Evolutionary conservation across 2,329 filamentous ascomycete species (phyloP).

Genomic region (Alternaria dauci): DNA sequence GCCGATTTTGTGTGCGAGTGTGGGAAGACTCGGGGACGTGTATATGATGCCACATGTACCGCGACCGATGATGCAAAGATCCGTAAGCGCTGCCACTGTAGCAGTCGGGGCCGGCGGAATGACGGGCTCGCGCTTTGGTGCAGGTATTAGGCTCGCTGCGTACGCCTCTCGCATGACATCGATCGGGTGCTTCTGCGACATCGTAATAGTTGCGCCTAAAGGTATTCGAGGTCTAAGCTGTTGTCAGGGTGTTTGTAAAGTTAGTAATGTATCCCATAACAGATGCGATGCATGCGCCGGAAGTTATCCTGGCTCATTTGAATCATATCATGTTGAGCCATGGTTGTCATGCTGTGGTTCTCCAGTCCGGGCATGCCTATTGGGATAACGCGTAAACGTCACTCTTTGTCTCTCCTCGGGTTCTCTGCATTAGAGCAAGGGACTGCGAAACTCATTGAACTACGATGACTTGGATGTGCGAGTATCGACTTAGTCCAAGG

Average conservation of each 20-base stretch:
- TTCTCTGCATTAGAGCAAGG: too few species aligned
- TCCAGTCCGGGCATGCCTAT: neutral
- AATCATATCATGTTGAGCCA: neutral
- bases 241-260: neutral
- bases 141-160: neutral
- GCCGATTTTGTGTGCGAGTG: too few species aligned
- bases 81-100: neutral
- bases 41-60: neutral
- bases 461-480: too few species aligned
- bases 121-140: neutral
- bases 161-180: neutral
- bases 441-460: neutral
- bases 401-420: neutral
- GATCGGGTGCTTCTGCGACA: neutral
- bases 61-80: neutral
- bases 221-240: neutral
- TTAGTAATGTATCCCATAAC: accelerated
- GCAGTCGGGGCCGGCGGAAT: neutral
- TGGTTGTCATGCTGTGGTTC: neutral
- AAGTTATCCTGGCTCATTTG: neutral
- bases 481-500: neutral
- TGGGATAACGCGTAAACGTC: neutral
- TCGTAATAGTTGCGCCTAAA: neutral
- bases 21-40: neutral
- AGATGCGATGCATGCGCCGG: neutral